phyloP scores from a whole-genome alignment of 768 basidiomycete species.

The Neoboletus subvelutipes region DNA sequence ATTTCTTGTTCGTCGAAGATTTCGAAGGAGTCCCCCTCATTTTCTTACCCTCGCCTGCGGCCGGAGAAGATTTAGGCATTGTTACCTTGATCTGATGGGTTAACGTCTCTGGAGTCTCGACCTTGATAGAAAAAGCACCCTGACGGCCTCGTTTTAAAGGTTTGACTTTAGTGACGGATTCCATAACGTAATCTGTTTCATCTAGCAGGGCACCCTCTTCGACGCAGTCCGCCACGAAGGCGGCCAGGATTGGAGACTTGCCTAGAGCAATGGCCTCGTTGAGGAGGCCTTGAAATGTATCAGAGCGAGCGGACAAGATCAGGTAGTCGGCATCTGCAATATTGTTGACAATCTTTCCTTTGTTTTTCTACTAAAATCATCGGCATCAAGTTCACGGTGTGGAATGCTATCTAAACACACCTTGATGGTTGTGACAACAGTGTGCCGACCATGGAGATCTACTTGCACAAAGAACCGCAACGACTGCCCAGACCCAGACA shows the following conservation, averaged over 20 bases:
- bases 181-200: conserved; percentile 44
- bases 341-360: conserved; percentile 55
- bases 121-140: conserved; percentile 12
- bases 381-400: neutral
- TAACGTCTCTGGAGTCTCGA: conserved; percentile 9
- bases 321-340: conserved; percentile 60
- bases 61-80: conserved; percentile 8
- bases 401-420: conserved; percentile 34
- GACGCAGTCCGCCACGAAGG: conserved; percentile 56
- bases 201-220: conserved; percentile 44
- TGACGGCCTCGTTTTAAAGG: conserved; percentile 27
- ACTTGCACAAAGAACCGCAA: conserved; percentile 66
- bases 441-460: conserved; percentile 55
- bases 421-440: conserved; percentile 57
- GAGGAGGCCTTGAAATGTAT: conserved; percentile 50
- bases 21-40: conserved; percentile 9
- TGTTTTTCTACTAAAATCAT: conserved; percentile 51
- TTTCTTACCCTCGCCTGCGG: conserved; percentile 2
- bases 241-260: conserved; percentile 49
- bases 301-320: conserved; percentile 53
- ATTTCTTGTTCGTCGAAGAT: conserved; percentile 2
- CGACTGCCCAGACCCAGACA: conserved; percentile 39
- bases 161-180: conserved; percentile 25
- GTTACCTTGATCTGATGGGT: neutral
- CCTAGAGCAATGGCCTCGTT: conserved; percentile 33